Evolutionary conservation across 2,329 filamentous ascomycete species (phyloP).

Genomic region (Elsinoe batatas): DNA sequence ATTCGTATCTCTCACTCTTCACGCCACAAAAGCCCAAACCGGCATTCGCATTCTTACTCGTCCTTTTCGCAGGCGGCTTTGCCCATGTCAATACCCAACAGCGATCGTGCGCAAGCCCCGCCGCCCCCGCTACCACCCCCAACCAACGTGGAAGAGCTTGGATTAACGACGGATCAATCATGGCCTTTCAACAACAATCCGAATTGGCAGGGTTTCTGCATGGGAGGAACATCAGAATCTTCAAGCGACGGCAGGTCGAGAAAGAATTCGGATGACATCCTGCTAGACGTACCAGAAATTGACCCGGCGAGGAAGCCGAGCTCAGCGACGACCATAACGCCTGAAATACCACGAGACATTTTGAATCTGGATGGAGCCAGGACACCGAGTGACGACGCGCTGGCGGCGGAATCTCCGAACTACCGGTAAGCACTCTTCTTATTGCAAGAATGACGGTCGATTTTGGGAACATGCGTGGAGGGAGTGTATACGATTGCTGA

Average conservation of each 20-base stretch:
- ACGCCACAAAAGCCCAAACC: constrained; percentile 29
- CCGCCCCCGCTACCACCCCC: constrained; percentile 59
- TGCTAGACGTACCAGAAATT: constrained; percentile 15
- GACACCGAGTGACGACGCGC: constrained; percentile 24
- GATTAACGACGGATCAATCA: constrained; percentile 49
- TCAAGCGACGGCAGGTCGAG: background rate
- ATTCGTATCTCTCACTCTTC: constrained; percentile 30
- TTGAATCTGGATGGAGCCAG: constrained; percentile 19
- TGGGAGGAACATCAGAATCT: constrained; percentile 24
- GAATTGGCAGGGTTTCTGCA: constrained; percentile 37
- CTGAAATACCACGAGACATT: constrained; percentile 19
- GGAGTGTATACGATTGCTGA: too few species aligned
- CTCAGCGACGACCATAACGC: constrained; percentile 29
- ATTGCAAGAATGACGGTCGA: background rate
- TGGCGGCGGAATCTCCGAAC: constrained; percentile 27
- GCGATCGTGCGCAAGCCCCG: constrained; percentile 38
- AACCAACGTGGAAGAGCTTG: constrained; percentile 44
- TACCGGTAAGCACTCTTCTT: constrained; percentile 31
- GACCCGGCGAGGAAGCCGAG: constrained; percentile 31
- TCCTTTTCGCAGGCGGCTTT: constrained; percentile 35
- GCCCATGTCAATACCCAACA: constrained; percentile 52
- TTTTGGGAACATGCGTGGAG: too few species aligned
- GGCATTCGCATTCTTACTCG: constrained; percentile 29
- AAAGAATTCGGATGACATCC: background rate
- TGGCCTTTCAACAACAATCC: constrained; percentile 54